These are phyloP conservation scores for Otatea glauca DNA, from an alignment of 176 grass and related monocot species.

Conservation along the genomic window DNA sequence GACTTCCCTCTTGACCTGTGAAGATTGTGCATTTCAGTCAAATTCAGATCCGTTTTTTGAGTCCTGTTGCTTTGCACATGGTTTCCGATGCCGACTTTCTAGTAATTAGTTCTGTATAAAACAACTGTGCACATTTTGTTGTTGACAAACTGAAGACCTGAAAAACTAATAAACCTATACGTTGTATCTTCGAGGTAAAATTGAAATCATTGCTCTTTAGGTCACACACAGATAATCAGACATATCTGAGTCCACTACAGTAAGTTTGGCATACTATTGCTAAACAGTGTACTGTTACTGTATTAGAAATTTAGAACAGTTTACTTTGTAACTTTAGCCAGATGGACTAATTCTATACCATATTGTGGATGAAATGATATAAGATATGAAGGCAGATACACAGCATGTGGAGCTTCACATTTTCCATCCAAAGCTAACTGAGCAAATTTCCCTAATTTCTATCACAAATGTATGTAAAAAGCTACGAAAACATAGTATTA, in stretches of 20 bases:
- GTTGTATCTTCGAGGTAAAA: background rate
- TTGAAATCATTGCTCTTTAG: background rate
- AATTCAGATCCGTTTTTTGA: too few species aligned
- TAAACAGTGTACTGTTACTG: background rate
- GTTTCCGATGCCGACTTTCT: background rate
- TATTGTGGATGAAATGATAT: background rate
- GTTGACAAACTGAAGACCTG: conserved; percentile 21
- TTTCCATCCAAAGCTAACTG: too few species aligned
- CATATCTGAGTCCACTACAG: background rate
- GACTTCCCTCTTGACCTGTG: background rate
- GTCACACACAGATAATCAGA: background rate
- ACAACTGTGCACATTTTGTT: conserved; percentile 10
- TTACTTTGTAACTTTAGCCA: background rate
- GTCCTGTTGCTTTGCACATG: conserved; percentile 3
- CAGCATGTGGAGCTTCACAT: background rate
- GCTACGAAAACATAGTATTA: background rate
- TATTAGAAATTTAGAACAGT: background rate
- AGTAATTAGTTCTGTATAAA: conserved; percentile 18
- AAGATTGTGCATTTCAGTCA: too few species aligned
- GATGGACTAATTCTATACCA: background rate
- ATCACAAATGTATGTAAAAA: background rate
- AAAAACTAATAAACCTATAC: background rate
- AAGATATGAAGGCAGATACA: background rate
- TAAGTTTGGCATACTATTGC: background rate
- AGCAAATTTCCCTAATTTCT: background rate